Base-by-base conservation (phyloP, 345 rosid species). In the Atalantia buxifolia region DNA sequence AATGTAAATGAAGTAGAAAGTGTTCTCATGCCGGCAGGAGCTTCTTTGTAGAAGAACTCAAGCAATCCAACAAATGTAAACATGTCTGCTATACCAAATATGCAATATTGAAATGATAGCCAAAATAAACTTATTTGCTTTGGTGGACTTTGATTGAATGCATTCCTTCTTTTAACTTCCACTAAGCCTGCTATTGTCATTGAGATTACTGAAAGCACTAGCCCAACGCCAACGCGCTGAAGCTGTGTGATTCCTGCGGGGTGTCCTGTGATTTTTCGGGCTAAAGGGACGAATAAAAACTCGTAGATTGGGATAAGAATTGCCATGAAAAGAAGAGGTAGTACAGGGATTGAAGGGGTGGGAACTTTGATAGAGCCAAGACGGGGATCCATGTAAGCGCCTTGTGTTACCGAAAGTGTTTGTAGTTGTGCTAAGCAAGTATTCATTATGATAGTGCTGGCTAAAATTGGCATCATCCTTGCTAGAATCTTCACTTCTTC, bases 41-140 rank as follows among this genome's bases (percentile, higher is more conserved):
- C 86, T 70, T 87, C 85, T 59, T 67, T 84, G 74, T 87, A 85
- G 78, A 87, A 86, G 76, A 86, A 88, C 40, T 89, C 88, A 24
- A 89, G n/a, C 36, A 86, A 74, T 9, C 89, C 90, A 0, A 87
- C 84, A 1, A 85, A 83, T 1, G 87, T 85, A 70, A 89, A 89
- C 86, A 85, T 87, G 72, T 89, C 90, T 5, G 89, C 85, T 8
- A 86, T 80, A 61, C 87, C 90, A 56, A 85, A 83, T 22, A 83
- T 77, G 10, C 78, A 80, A 30, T 63, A 87, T 66, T 89, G 88
- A 55, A 85, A 83, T 6, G 87, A 75, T 10, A 86, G 75, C 87
- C 85, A 83, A 57, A 81, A 87, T n/a, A 89, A 81, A 77, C 87
- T 83, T 48, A 87, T 81, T 5, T 18, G 75, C 38, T 78, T 45